Evolutionary conservation across 208 protist species (phyloP).

Genomic region (Trypanosoma cruzi): DNA sequence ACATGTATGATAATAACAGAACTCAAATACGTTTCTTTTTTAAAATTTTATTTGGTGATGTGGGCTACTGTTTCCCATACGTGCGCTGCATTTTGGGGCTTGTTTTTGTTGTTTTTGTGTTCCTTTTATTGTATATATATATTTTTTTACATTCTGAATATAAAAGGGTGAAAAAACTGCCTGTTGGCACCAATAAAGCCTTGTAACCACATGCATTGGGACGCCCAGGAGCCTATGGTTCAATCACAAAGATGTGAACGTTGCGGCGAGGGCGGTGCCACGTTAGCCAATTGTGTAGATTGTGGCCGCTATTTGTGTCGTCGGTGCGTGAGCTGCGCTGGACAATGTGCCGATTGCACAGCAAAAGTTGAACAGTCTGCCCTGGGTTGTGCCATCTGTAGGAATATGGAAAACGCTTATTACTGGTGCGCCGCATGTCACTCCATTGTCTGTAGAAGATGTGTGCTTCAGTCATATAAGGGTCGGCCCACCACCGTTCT

Average conservation of each 20-base stretch:
- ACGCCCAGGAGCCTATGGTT: background rate
- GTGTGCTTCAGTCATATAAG: conserved; percentile 25
- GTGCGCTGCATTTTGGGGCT: too few species aligned
- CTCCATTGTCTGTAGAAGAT: conserved; percentile 40
- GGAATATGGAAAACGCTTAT: conserved; percentile 12
- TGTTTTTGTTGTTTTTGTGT: too few species aligned
- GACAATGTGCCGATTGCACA: conserved; percentile 14
- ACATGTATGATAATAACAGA: too few species aligned
- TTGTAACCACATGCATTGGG: too few species aligned
- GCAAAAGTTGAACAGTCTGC: background rate
- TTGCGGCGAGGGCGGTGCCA: background rate
- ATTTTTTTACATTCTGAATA: too few species aligned
- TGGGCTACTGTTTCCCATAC: too few species aligned
- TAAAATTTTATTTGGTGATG: too few species aligned
- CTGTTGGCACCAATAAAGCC: too few species aligned
- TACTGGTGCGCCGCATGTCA: conserved; percentile 52
- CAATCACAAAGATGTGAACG: conserved; percentile 4
- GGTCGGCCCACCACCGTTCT: conserved; percentile 47
- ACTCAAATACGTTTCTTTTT: too few species aligned
- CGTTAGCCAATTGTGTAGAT: conserved; percentile 3
- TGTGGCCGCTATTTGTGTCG: conserved; percentile 14
- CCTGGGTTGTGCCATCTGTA: conserved; percentile 14
- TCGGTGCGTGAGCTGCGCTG: conserved; percentile 18
- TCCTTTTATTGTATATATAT: too few species aligned
- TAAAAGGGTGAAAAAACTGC: too few species aligned